Percentiles rank a stretch among this genome's conserved stretches.
These are phyloP conservation scores for Colletotrichum tabaci DNA, from an alignment of 2,329 filamentous ascomycete genomes.

Conservation along the genomic window DNA sequence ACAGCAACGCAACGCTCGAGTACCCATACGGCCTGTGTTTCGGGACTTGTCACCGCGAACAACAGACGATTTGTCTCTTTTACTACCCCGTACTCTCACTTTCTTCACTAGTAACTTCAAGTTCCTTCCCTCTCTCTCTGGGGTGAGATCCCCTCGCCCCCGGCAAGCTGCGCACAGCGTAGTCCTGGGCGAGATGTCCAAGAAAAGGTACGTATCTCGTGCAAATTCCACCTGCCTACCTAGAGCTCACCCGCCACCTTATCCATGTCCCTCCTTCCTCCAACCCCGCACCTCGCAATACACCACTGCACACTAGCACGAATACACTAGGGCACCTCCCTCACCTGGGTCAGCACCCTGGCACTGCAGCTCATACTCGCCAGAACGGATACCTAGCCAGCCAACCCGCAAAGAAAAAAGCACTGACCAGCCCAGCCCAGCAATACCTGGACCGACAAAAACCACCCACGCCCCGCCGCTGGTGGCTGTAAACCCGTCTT, in stretches of 20 bases:
- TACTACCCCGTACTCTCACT: background rate
- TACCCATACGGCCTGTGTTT: slow-evolving; percentile 33
- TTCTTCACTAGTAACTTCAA: background rate
- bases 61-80: slow-evolving; percentile 10
- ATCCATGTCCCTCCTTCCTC: slow-evolving; percentile 4
- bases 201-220: background rate
- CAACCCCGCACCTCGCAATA: slow-evolving; percentile 4
- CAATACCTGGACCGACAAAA: slow-evolving; percentile 29
- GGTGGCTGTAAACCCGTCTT: slow-evolving; percentile 38
- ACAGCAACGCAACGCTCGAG: slow-evolving; percentile 13
- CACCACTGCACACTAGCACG: background rate
- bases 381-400: background rate
- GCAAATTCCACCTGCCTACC: background rate
- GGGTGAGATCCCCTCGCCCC: background rate
- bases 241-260: slow-evolving; percentile 4
- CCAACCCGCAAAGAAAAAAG: slow-evolving; percentile 7
- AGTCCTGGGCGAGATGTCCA: background rate
- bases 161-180: background rate
- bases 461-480: slow-evolving; percentile 39
- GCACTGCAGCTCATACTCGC: too few species aligned
- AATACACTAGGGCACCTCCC: too few species aligned
- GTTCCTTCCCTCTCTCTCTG: background rate
- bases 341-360: too few species aligned
- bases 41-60: slow-evolving; percentile 19
- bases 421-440: slow-evolving; percentile 21